phyloP scores from a whole-genome alignment of 768 basidiomycete genomes.

The Lentinula raphanica region DNA sequence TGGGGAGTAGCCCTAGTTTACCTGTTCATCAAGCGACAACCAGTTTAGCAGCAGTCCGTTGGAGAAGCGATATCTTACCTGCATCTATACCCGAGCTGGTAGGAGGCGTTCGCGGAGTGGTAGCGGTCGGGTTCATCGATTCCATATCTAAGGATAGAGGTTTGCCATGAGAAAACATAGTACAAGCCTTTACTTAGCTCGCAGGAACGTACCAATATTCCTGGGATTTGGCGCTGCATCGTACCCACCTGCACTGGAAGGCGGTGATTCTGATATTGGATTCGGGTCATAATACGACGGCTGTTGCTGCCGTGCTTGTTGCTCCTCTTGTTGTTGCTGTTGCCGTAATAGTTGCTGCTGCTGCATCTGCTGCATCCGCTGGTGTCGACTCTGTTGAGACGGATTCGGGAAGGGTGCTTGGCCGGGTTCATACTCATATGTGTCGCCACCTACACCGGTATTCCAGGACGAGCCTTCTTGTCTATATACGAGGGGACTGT shows the following conservation, averaged over 20 bases:
- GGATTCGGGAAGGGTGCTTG: slow-evolving; percentile 10
- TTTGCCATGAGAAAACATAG: no score
- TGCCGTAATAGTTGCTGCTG: not conserved
- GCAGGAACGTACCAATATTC: not conserved
- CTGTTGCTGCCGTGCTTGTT: slow-evolving; percentile 8
- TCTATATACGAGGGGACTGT: not conserved
- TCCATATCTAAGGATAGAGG: not conserved
- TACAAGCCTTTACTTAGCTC: not conserved
- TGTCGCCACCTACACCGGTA: slow-evolving; percentile 14
- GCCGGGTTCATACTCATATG: slow-evolving; percentile 14
- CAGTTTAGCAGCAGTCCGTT: not conserved
- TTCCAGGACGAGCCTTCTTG: not conserved
- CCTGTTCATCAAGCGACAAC: slow-evolving; percentile 26
- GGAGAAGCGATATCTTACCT: slow-evolving; percentile 18
- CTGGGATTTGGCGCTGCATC: slow-evolving; percentile 1
- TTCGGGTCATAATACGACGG: slow-evolving; percentile 33
- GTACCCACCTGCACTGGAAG: not conserved
- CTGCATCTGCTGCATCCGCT: slow-evolving; percentile 1
- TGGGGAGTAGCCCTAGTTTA: slow-evolving; percentile 68
- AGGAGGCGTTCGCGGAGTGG: slow-evolving; percentile 13
- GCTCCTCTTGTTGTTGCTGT: not conserved
- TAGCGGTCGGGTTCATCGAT: not conserved
- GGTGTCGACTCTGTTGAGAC: not conserved
- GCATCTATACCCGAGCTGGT: slow-evolving; percentile 26
- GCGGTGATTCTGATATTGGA: slow-evolving; percentile 7